Base-by-base conservation (phyloP, 208 protist genomes). In the Trypanosoma vivax region DNA sequence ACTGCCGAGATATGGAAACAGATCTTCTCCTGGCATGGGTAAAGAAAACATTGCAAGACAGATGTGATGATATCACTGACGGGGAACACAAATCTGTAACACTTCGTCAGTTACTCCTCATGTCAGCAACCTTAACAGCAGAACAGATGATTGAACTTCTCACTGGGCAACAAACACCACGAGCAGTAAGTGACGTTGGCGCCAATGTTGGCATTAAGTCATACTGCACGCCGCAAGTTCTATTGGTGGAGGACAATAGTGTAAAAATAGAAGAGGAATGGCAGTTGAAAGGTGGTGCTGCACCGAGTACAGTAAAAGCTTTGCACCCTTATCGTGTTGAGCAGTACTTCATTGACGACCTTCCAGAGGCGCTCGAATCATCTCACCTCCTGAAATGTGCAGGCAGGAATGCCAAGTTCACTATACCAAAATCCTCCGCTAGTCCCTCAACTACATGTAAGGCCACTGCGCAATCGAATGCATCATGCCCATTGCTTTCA, bases 271-370 rank as follows among this genome's bases (percentile, higher is more conserved):
- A 3, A 38, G 29, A 42, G n/a, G 23, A 43, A 18, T 18, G 39
- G 39, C 6, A 11, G n/a, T 7, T n/a, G 14, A n/a, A 13, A 14
- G 18, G 24, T 45, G n/a, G 14, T 13, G 23, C 14, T 13, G 18
- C 43, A 24, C 23, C 33, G 10, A 41, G n/a, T 18, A 21, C 14
- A 23, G 16, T 31, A 45, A 2, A 3, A 18, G n/a, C n/a, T 19
- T 37, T 24, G 3, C 40, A 16, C 27, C 62, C 69, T 41, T 66
- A 75, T 60, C 51, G 45, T 31, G 62, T 87, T 0, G 83, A 90
- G 50, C 66, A 72, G 21, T 90, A 78, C 55, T 90, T 87, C 46
- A 34, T 90, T 3, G 79, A 90, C 14, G 83, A 90, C 48, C 43
- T 90, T 18, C 38, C 55, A 9, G 50, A 54, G 0, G 28, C 28